phyloP scores from a whole-genome alignment of 495 filamentous ascomycete species.

The Penicillium goetzii region DNA sequence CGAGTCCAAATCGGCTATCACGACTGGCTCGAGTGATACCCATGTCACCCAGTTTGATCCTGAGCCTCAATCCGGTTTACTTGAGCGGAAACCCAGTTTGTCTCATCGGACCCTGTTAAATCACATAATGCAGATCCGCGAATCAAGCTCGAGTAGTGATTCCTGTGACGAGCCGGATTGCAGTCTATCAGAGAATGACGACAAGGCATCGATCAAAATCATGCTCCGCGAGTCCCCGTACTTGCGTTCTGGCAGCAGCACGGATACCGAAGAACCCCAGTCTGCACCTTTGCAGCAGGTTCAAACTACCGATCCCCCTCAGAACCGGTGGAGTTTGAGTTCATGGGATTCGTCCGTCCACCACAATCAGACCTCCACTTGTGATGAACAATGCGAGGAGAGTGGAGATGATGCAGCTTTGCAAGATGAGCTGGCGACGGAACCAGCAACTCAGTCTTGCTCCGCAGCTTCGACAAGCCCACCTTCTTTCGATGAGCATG shows the following conservation, averaged over 20 bases:
- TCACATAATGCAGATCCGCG: conserved; percentile 57
- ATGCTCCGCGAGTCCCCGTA: conserved; percentile 56
- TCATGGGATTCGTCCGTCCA: conserved; percentile 57
- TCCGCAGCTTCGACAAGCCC: conserved; percentile 41
- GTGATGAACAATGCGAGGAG: conserved; percentile 43
- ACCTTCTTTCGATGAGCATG: conserved; percentile 30
- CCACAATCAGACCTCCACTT: conserved; percentile 45
- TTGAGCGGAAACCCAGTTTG: conserved; percentile 35
- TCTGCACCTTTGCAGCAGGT: conserved; percentile 27
- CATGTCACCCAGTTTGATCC: conserved; percentile 71
- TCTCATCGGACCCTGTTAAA: conserved; percentile 52
- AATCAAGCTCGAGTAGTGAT: conserved; percentile 47
- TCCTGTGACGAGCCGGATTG: conserved; percentile 57
- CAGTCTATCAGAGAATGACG: conserved; percentile 56
- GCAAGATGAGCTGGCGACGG: conserved; percentile 30
- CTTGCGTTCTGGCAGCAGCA: conserved; percentile 37
- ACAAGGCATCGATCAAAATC: conserved; percentile 64
- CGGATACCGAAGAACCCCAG: conserved; percentile 36
- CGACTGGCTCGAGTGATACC: conserved; percentile 54
- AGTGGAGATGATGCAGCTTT: conserved; percentile 36
- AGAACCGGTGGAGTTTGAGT: conserved; percentile 54
- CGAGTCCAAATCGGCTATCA: conserved; percentile 45
- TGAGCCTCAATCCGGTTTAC: conserved; percentile 67
- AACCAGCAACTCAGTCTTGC: conserved; percentile 37
- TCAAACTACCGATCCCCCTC: conserved; percentile 26